Evolutionary conservation across 176 grass and related monocot species (phyloP).

Genomic region (Pharus latifolius): DNA sequence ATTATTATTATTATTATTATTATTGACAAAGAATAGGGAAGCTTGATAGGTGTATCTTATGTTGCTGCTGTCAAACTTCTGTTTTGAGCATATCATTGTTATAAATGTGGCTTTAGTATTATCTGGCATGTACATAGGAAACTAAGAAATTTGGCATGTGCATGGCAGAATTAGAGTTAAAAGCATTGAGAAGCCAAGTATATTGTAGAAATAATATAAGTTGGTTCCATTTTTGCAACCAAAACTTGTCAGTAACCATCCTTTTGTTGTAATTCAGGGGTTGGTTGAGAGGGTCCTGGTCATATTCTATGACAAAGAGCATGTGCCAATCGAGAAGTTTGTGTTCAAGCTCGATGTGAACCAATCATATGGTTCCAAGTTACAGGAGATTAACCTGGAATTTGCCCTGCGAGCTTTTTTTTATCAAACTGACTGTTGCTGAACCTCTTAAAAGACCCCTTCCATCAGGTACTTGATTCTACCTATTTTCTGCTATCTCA

Average conservation of each 20-base stretch:
- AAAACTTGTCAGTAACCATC: neutral
- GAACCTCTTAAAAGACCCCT: constrained; percentile 46
- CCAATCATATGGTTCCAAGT: constrained; percentile 51
- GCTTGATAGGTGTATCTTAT: neutral
- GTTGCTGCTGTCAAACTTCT: neutral
- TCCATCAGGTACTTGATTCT: constrained; percentile 31
- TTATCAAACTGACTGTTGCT: constrained; percentile 70
- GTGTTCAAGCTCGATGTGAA: constrained; percentile 70
- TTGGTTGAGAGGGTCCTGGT: constrained; percentile 67
- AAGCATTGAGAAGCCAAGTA: neutral
- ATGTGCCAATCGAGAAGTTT: constrained; percentile 72
- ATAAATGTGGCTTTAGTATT: neutral
- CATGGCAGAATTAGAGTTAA: neutral
- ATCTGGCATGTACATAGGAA: neutral
- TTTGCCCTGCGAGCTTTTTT: constrained; percentile 86
- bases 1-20: too few species aligned
- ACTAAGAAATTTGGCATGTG: neutral
- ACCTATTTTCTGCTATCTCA: neutral
- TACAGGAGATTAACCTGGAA: constrained; percentile 62
- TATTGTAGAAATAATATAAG: neutral
- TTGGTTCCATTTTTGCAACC: neutral
- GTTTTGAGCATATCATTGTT: constrained; percentile 1
- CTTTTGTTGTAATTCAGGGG: constrained; percentile 32
- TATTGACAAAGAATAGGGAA: neutral
- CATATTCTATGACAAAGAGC: constrained; percentile 68